phyloP scores from a whole-genome alignment of 2,329 filamentous ascomycete species.

The Penicillium nordicum region DNA sequence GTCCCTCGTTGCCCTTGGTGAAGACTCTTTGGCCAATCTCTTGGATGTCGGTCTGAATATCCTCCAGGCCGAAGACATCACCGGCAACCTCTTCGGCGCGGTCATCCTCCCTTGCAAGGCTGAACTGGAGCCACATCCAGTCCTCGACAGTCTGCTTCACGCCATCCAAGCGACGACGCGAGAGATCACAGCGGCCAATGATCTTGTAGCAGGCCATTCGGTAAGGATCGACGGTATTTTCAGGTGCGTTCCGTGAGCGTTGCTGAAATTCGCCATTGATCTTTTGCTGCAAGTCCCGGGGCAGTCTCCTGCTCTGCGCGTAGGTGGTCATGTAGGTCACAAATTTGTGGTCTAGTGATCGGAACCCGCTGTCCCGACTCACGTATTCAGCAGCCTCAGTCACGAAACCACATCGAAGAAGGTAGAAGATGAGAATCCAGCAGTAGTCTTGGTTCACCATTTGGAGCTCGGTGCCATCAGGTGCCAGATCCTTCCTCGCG shows the following conservation, averaged over 20 bases:
- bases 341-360: conserved; percentile 87
- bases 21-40: conserved; percentile 93
- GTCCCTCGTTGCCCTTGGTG: conserved; percentile 73
- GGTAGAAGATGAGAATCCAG: conserved; percentile 92
- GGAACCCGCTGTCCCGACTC: conserved; percentile 73
- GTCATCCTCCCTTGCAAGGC: conserved; percentile 59
- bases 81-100: conserved; percentile 60
- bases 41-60: conserved; percentile 73
- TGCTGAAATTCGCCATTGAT: conserved; percentile 89
- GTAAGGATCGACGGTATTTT: conserved; percentile 88
- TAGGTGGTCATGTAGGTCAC: conserved; percentile 83
- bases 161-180: conserved; percentile 54
- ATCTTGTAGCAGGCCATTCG: conserved; percentile 98
- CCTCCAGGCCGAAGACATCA: conserved; percentile 60
- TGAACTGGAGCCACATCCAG: conserved; percentile 66
- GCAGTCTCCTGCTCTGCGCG: conserved; percentile 72
- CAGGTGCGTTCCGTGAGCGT: conserved; percentile 75
- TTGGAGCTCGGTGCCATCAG: conserved; percentile 76
- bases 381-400: conserved; percentile 85
- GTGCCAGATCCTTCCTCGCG: conserved; percentile 76
- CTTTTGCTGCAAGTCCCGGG: conserved; percentile 74
- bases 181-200: conserved; percentile 71
- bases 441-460: conserved; percentile 77
- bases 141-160: conserved; percentile 61
- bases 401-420: conserved; percentile 79